These are phyloP conservation scores for Kuraishia cidri DNA, from an alignment of 805 yeast genomes.

Conservation along the genomic window DNA sequence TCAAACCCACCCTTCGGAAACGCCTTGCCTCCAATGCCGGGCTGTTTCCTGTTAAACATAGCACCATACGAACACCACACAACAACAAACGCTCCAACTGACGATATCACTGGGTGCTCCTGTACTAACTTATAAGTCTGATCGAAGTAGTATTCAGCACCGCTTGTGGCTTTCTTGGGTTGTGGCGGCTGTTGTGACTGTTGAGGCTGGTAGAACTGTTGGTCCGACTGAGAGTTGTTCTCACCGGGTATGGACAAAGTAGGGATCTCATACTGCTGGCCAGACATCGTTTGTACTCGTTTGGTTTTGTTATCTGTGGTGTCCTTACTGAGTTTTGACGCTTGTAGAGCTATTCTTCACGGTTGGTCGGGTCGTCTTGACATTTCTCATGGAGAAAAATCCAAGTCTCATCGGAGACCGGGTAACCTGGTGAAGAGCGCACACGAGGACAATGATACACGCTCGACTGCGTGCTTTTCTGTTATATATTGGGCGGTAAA, in stretches of 20 bases:
- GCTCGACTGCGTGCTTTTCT: no score
- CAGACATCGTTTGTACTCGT: not conserved
- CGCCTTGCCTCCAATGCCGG: slow-evolving; percentile 58
- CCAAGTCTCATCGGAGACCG: no score
- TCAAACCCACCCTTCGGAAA: slow-evolving; percentile 88
- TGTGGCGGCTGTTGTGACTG: slow-evolving; percentile 14
- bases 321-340: no score
- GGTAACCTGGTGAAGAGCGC: no score
- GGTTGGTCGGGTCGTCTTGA: no score
- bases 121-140: slow-evolving; percentile 49
- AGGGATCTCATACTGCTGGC: slow-evolving; percentile 33
- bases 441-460: no score
- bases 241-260: slow-evolving; percentile 51
- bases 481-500: no score
- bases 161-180: slow-evolving; percentile 19
- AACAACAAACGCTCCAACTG: slow-evolving; percentile 58
- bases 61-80: slow-evolving; percentile 65
- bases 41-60: slow-evolving; percentile 52
- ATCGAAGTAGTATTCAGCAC: slow-evolving; percentile 59
- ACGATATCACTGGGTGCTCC: slow-evolving; percentile 69
- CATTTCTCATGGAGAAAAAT: no score
- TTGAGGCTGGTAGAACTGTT: slow-evolving; percentile 10
- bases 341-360: no score
- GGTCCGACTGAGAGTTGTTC: slow-evolving; percentile 9
- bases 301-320: no score